Percentiles rank a stretch among this genome's conserved stretches.
phyloP scores from a whole-genome alignment of 176 grass and related monocot genomes.

The Aechmea fasciata region DNA sequence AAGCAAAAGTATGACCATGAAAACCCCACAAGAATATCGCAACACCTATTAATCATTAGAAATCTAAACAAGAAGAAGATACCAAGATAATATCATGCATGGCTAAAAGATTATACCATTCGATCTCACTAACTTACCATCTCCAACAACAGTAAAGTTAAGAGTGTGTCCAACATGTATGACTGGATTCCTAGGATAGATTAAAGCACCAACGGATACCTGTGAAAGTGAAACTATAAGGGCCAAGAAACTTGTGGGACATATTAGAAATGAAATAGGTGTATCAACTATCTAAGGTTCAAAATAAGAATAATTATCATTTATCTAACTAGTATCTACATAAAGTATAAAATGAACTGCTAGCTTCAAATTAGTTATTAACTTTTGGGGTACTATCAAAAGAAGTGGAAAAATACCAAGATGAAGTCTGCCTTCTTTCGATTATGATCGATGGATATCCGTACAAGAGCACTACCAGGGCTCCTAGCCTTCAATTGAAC shows the following conservation, averaged over 20 bases:
- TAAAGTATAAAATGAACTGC: slow-evolving; percentile 2
- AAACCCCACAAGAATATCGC: background rate
- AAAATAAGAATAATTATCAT: too few species aligned
- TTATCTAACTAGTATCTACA: too few species aligned
- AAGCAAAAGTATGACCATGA: background rate
- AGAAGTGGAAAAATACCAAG: slow-evolving; percentile 50
- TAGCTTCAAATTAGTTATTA: background rate
- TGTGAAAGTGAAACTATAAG: slow-evolving; percentile 22
- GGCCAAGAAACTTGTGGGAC: background rate
- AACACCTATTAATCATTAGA: background rate
- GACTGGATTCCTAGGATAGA: slow-evolving; percentile 55
- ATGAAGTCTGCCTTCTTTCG: slow-evolving; percentile 70
- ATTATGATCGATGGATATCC: slow-evolving; percentile 45
- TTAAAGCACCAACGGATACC: slow-evolving; percentile 72
- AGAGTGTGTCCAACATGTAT: slow-evolving; percentile 50
- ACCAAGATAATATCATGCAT: background rate
- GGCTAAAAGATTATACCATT: background rate
- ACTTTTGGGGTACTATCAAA: too few species aligned
- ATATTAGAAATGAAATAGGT: background rate
- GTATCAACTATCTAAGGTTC: background rate
- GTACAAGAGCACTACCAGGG: slow-evolving; percentile 74
- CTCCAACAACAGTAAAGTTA: slow-evolving; percentile 61
- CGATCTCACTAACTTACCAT: slow-evolving; percentile 30
- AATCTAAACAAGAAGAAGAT: background rate
- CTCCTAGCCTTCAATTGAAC: slow-evolving; percentile 48